Evolutionary conservation across 192 early-diverging fungal species (phyloP).

Genomic region (Coemansia sp.): DNA sequence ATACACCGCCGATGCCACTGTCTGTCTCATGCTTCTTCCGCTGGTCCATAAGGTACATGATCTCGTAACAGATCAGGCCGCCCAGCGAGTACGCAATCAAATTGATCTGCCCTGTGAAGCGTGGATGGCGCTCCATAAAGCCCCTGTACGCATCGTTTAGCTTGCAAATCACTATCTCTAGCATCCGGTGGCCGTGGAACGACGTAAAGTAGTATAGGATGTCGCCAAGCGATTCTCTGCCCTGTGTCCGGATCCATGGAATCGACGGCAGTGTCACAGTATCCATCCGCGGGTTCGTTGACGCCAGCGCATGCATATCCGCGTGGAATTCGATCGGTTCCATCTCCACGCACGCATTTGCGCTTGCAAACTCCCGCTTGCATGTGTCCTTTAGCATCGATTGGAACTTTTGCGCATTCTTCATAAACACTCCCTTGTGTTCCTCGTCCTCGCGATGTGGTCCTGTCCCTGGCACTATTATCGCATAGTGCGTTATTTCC

Average conservation of each 20-base stretch:
- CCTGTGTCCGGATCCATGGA: constrained; percentile 51
- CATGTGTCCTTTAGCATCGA: constrained; percentile 25
- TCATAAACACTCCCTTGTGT: constrained; percentile 42
- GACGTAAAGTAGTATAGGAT: constrained; percentile 53
- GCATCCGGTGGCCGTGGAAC: constrained; percentile 54
- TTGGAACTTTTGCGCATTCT: constrained; percentile 31
- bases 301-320: constrained; percentile 32
- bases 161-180: constrained; percentile 56
- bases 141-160: constrained; percentile 58
- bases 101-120: constrained; percentile 61
- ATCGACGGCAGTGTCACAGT: constrained; percentile 51
- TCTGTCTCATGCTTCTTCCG: neutral
- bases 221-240: constrained; percentile 49
- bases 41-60: constrained; percentile 48
- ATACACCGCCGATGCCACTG: neutral
- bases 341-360: constrained; percentile 33
- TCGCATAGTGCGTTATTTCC: constrained; percentile 35
- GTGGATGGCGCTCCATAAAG: constrained; percentile 59
- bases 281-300: constrained; percentile 42
- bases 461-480: constrained; percentile 52
- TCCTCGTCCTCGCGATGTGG: constrained; percentile 43
- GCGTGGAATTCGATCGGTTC: constrained; percentile 33
- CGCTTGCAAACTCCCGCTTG: constrained; percentile 22
- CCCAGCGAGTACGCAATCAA: constrained; percentile 70
- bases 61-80: constrained; percentile 69